Percentiles rank a stretch among this genome's conserved stretches.
phyloP scores from a whole-genome alignment of 768 basidiomycete species.

The Tylopilus intermedius region DNA sequence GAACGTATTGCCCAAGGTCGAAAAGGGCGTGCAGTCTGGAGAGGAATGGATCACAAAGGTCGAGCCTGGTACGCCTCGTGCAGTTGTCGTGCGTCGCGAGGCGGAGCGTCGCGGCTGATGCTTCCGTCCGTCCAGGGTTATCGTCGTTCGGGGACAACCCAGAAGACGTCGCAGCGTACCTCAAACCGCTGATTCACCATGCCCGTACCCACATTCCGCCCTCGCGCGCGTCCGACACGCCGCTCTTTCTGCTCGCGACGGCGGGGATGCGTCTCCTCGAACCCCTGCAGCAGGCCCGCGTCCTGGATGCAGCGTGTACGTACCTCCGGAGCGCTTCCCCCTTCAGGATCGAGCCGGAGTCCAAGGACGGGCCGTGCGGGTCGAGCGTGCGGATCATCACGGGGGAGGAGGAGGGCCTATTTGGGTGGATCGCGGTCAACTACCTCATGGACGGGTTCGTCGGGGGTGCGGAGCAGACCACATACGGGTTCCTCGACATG shows the following conservation, averaged over 20 bases:
- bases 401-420: slow-evolving; percentile 96
- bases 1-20: slow-evolving; percentile 72
- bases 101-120: not conserved
- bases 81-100: not conserved
- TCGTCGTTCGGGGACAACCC: slow-evolving; percentile 75
- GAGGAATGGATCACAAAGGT: slow-evolving; percentile 89
- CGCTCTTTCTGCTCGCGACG: slow-evolving; percentile 91
- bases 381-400: slow-evolving; percentile 90
- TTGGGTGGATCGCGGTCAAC: slow-evolving; percentile 99
- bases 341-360: slow-evolving; percentile 70
- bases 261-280: slow-evolving; percentile 93
- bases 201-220: slow-evolving; percentile 82
- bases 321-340: slow-evolving; percentile 71
- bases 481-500: slow-evolving; percentile 98
- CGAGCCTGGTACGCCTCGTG: slow-evolving; percentile 73
- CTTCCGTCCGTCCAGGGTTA: slow-evolving; percentile 53
- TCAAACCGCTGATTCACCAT: slow-evolving; percentile 78
- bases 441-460: slow-evolving; percentile 97
- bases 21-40: slow-evolving; percentile 79
- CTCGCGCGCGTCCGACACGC: slow-evolving; percentile 77
- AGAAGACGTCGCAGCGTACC: slow-evolving; percentile 65
- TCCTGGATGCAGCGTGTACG: slow-evolving; percentile 73
- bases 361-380: slow-evolving; percentile 77
- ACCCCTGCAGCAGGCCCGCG: slow-evolving; percentile 57
- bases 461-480: slow-evolving; percentile 58